A percentile compares a stretch with the other conserved stretches of the same genome.
These are phyloP conservation scores for Colletotrichum musicola DNA, from an alignment of 2,329 filamentous ascomycete species.

Conservation along the genomic window DNA sequence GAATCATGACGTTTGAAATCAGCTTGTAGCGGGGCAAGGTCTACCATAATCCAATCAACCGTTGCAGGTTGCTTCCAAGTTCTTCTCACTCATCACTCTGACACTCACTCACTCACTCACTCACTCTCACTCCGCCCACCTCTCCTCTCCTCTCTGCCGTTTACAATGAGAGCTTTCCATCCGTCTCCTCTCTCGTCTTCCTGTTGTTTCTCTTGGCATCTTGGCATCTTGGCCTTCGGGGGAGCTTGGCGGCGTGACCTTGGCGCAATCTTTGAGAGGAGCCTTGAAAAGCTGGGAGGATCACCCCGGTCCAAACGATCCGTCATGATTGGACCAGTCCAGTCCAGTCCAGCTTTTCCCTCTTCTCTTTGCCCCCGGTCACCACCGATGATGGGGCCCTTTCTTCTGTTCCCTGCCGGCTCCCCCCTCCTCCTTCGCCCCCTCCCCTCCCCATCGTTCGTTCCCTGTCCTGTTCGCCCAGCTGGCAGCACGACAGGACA, in stretches of 20 bases:
- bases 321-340: conserved; percentile 11
- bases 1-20: conserved; percentile 34
- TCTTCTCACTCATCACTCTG: not conserved
- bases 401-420: not conserved
- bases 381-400: conserved; percentile 4
- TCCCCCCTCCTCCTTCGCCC: conserved; percentile 7
- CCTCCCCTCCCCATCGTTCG: not conserved
- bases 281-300: conserved; percentile 13
- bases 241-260: conserved; percentile 13
- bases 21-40: conserved; percentile 28
- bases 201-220: conserved; percentile 7
- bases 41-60: conserved; percentile 15
- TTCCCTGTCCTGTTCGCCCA: not conserved
- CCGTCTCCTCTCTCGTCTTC: conserved; percentile 1
- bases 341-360: conserved; percentile 3
- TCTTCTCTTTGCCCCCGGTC: conserved; percentile 1
- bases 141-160: not conserved
- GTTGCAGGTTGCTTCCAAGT: not conserved
- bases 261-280: conserved; percentile 22
- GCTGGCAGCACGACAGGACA: no score
- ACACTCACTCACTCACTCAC: no score
- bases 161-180: not conserved
- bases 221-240: not conserved
- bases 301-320: not conserved
- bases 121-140: not conserved